Evolutionary conservation across 1,139 yeast genomes (phyloP), one percentile per base, ranked within the genome.

Genomic region (Kurtzmaniella quercitrusa): DNA sequence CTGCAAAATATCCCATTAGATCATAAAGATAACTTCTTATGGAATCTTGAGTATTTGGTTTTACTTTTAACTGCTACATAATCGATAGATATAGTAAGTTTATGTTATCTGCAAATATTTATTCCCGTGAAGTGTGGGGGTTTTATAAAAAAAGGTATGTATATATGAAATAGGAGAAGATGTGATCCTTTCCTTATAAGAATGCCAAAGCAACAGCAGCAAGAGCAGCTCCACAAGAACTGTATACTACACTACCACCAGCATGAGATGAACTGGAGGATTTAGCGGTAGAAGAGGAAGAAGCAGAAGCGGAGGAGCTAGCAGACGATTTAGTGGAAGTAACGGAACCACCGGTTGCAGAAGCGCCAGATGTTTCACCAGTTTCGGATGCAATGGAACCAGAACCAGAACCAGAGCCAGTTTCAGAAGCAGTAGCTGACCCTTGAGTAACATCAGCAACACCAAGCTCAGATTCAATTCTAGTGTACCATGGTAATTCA

Each of bases 401-500:
- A 10, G 43, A 33, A n/a, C 47, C 37, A 38, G 49, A 39, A 11
- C 37, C 38, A 25, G 49, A 34, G 8, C 21, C 46, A 37, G 50
- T 42, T 15, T 44, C 47, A 34, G 52, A 34, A 19, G 43, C 41
- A 34, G 39, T 14, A 18, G 37, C 41, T 2, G 45, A 52, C 4
- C 55, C 51, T 33, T 19, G 17, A 9, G 46, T 37, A 11, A 45
- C 18, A 10, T 43, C 49, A 17, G 48, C 41, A 7, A 42, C 39
- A 18, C 46, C 53, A 9, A 43, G 56, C 12, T 48, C 63, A 7
- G 59, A 59, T 14, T 49, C 55, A 44, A 70, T 56, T 44, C 72
- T 57, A 16, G 68, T 41, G 55, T 63, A 68, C 78, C 78, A 73
- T 29, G 77, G 76, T 49, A 73, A 65, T 34, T 59, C 58, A 36